These are phyloP conservation scores for Golubevia pallescens DNA, from an alignment of 1,284 basidiomycete genomes.

Conservation along the genomic window DNA sequence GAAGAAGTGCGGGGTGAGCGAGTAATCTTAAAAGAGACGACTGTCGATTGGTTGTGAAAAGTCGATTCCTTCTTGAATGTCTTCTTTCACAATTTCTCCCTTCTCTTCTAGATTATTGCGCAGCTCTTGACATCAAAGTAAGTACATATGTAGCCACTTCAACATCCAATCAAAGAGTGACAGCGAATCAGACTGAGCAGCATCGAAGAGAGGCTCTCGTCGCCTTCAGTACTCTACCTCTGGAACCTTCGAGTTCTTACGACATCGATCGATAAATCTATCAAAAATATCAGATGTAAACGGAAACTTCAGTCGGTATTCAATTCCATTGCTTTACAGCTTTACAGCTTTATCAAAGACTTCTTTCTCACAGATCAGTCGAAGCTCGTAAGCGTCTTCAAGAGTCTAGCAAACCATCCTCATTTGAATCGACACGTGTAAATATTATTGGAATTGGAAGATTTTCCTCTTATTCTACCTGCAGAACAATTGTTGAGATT, in stretches of 20 bases:
- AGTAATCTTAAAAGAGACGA: too few relatives aligned
- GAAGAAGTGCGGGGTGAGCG: too few relatives aligned
- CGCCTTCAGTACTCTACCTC: too few relatives aligned
- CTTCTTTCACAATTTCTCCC: too few relatives aligned
- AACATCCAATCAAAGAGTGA: too few relatives aligned
- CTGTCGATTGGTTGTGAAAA: too few relatives aligned
- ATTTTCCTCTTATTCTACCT: constrained; percentile 50
- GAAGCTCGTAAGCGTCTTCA: constrained; percentile 42
- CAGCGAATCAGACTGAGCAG: too few relatives aligned
- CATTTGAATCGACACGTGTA: constrained; percentile 31
- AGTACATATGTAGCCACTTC: too few relatives aligned
- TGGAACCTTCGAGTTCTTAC: constrained; percentile 31
- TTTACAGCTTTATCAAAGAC: constrained; percentile 50
- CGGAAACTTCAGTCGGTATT: constrained; percentile 20
- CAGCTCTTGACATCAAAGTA: too few relatives aligned
- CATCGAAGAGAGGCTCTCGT: too few relatives aligned
- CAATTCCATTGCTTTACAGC: constrained; percentile 36
- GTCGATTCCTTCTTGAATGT: too few relatives aligned
- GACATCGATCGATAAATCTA: constrained; percentile 36
- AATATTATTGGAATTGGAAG: constrained; percentile 40
- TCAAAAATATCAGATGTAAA: constrained; percentile 36
- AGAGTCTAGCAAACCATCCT: constrained; percentile 22
- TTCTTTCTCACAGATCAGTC: constrained; percentile 50
- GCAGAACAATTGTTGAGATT: constrained; percentile 28
- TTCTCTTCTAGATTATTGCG: too few relatives aligned